Evolutionary conservation across 495 filamentous ascomycete species (phyloP), one percentile per base, ranked within the genome.

Genomic region (Geoglossum glabrum): DNA sequence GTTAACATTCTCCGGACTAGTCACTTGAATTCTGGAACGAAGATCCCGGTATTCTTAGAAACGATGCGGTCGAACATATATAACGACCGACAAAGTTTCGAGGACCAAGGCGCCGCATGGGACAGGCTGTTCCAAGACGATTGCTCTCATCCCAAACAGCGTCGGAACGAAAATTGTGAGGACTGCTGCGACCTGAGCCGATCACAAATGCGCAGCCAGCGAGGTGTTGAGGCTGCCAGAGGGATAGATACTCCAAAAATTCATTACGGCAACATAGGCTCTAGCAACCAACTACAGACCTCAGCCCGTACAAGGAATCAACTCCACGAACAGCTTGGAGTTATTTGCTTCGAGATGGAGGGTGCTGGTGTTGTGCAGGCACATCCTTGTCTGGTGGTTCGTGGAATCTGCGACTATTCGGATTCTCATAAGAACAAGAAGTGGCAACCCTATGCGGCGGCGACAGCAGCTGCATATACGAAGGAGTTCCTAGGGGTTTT

Each of bases 311-410:
- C 51, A 62, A 56, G 36, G 21, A 40, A 55, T 55, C 23, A 55
- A 59, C 34, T 60, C 51, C 19, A 25, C 19, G 21, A 57, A 58
- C 9, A 23, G 61, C 59, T 7, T 33, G 40, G 31, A 66, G 60
- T 74, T 17, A 59, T 74, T 3, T 74, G 68, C 47, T 71, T 76
- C 54, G 72, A 75, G 54, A 76, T 73, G 68, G 73, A 77, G 59
- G 67, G 70, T 17, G 74, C 72, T 13, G 73, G 73, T 1, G 38
- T 75, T 34, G 11, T 34, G 11, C 31, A 34, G 31, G 11, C 31
- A 34, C 31, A 34, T 49, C 54, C 30, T 10, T 64, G 61, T 33
- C 61, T 64, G 6, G 61, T 62, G 23, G 49, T 64, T 28, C 62
- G 62, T 15, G 62, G 61, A 11, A 60, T 64, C 25, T 62, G 57